phyloP scores from a whole-genome alignment of 495 filamentous ascomycete genomes.

The Amphirosellinia nigrospora region DNA sequence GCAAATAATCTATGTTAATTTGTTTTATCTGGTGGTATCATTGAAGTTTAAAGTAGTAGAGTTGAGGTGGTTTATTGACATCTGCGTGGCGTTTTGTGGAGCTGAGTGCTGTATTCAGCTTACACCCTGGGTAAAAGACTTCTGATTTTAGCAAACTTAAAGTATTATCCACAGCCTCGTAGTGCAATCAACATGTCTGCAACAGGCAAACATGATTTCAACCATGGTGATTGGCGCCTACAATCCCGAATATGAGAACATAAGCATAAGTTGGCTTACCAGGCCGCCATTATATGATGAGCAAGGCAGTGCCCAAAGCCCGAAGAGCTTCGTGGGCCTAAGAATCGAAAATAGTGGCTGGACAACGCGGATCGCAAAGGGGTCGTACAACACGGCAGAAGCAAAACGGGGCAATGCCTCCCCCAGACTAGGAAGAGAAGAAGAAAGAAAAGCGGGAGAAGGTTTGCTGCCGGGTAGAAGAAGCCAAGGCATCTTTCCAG shows the following conservation, averaged over 20 bases:
- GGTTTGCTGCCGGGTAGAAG: not conserved
- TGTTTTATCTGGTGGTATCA: too few relatives aligned
- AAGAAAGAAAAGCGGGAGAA: slow-evolving; percentile 17
- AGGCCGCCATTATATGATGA: not conserved
- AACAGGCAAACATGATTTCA: slow-evolving; percentile 11
- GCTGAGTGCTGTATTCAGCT: too few relatives aligned
- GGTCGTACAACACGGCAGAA: not conserved
- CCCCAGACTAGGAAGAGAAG: not conserved
- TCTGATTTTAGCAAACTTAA: not conserved
- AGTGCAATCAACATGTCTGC: not conserved
- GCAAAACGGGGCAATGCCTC: not conserved
- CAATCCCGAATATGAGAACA: not conserved
- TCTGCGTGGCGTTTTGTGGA: too few relatives aligned
- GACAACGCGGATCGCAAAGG: not conserved
- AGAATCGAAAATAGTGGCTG: not conserved
- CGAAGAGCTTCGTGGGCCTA: not conserved
- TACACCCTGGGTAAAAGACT: not conserved
- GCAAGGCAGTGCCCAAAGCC: not conserved
- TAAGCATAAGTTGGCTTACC: not conserved
- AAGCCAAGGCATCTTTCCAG: slow-evolving; percentile 17
- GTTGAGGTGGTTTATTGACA: too few relatives aligned
- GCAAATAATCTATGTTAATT: too few relatives aligned
- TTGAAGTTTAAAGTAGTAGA: too few relatives aligned
- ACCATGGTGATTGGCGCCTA: not conserved
- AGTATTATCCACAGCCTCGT: not conserved